These are phyloP conservation scores for Allium fistulosum DNA, from an alignment of 106 monocot genomes.

Conservation along the genomic window DNA sequence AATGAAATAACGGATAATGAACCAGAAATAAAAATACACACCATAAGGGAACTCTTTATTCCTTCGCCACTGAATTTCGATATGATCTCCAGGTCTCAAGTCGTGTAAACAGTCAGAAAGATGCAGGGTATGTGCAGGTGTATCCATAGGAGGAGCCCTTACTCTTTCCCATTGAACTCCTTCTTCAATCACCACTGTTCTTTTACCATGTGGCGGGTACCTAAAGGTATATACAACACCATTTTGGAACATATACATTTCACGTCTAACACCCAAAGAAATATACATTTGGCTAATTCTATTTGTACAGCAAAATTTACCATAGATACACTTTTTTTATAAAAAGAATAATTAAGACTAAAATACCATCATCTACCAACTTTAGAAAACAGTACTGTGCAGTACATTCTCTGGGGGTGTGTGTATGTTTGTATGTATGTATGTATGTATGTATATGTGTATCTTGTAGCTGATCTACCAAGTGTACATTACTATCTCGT, in stretches of 20 bases:
- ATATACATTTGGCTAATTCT: not conserved
- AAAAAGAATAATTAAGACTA: too few relatives aligned
- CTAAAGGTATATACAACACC: constrained; percentile 8
- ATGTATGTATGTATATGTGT: too few relatives aligned
- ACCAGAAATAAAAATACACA: constrained; percentile 10
- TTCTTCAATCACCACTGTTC: constrained; percentile 42
- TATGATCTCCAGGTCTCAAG: constrained; percentile 62
- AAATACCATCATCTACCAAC: too few relatives aligned
- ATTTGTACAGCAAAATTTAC: too few relatives aligned
- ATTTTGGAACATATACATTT: too few relatives aligned
- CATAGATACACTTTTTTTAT: too few relatives aligned
- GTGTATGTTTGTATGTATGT: too few relatives aligned
- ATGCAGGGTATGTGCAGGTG: constrained; percentile 63
- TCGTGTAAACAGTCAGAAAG: constrained; percentile 54
- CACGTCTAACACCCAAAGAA: not conserved
- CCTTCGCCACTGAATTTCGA: constrained; percentile 89
- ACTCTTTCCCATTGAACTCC: constrained; percentile 80
- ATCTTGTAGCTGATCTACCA: too few relatives aligned
- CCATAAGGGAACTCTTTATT: constrained; percentile 90
- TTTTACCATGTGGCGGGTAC: constrained; percentile 74
- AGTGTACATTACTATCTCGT: too few relatives aligned
- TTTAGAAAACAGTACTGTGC: not conserved
- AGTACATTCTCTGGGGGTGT: too few relatives aligned
- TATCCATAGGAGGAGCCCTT: constrained; percentile 53
- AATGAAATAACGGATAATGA: not conserved